Evolutionary conservation across 2,329 filamentous ascomycete genomes (phyloP), one percentile per base, ranked within the genome.

Genomic region (Helotiales sp.): DNA sequence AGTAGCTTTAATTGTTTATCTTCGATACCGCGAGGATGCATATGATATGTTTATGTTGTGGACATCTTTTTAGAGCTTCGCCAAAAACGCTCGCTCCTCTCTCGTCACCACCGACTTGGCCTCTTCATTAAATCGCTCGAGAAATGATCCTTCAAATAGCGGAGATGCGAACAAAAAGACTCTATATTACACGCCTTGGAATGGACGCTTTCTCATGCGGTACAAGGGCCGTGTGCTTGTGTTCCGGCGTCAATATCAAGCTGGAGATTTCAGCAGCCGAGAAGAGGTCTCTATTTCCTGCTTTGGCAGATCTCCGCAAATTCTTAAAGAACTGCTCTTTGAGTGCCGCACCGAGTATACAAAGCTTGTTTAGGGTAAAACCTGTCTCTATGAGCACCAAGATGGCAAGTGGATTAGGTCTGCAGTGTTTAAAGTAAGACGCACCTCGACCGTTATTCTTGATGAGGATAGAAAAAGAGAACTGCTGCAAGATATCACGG

Each of bases 31-130:
- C 38, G 84, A 89, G 55, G 86, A 89, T 65, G 85, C 88, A 69
- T 89, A 87, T 75, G 84, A 85, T 68, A 86, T 88, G 63, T 67
- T 89, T 50, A 88, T 89, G 83, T 78, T 78, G 42, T 89, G 86
- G 86, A 79, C 88, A 2, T 79, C 84, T 7, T 71, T 74, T 42
- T 85, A 89, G 70, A 71, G 73, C 5, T 88, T 88, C 62, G 78
- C 83, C 31, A 77, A 80, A 57, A 74, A 76, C 7, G 81, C 84
- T 0, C 81, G 82, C 13, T 78, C 79, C 42, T 86, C 88, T 61
- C 77, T 88, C 12, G 86, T 82, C 44, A 85, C 85, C 66, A 86
- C 83, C 15, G 52, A 59, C 36, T 51, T 58, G 42, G 51, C 52
- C 34, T 38, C 46, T 54, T 51, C 31, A 54, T 55, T 58, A 30